Conservation (phyloP, 371 early-diverging fungal genomes). For the Mucor saturninus region DNA sequence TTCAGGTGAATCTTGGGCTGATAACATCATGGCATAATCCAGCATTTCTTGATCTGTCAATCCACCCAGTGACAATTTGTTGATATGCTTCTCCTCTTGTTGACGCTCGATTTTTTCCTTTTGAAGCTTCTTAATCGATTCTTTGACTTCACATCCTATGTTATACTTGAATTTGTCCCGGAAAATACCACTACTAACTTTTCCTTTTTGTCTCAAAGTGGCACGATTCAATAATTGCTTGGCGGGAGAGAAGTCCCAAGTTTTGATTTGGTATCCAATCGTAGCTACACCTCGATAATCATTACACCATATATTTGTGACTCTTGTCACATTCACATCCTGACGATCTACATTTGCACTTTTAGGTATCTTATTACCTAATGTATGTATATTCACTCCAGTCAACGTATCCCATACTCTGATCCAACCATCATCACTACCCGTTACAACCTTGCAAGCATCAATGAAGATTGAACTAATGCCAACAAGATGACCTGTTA, state of each 20-base stretch:
- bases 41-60: constrained; percentile 55
- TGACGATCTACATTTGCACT: constrained; percentile 46
- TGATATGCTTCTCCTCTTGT: constrained; percentile 24
- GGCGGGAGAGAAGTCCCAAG: constrained; percentile 55
- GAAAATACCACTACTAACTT: constrained; percentile 10
- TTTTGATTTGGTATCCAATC: constrained; percentile 51
- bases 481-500: constrained; percentile 36
- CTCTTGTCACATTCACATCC: constrained; percentile 42
- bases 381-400: constrained; percentile 28
- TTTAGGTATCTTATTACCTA: constrained; percentile 39
- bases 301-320: constrained; percentile 50
- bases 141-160: constrained; percentile 47
- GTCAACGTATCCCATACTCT: constrained; percentile 54
- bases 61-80: constrained; percentile 45
- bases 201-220: constrained; percentile 30
- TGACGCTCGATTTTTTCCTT: constrained; percentile 42
- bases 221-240: constrained; percentile 38
- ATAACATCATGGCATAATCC: constrained; percentile 56
- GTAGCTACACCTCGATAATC: constrained; percentile 53
- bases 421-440: constrained; percentile 59
- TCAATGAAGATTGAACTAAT: constrained; percentile 53
- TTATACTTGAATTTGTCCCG: constrained; percentile 40
- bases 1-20: constrained; percentile 26
- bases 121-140: constrained; percentile 36
- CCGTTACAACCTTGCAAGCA: constrained; percentile 51